Evolutionary conservation across 176 grass and related monocot species (phyloP).

Genomic region (Zoysia pacifica): DNA sequence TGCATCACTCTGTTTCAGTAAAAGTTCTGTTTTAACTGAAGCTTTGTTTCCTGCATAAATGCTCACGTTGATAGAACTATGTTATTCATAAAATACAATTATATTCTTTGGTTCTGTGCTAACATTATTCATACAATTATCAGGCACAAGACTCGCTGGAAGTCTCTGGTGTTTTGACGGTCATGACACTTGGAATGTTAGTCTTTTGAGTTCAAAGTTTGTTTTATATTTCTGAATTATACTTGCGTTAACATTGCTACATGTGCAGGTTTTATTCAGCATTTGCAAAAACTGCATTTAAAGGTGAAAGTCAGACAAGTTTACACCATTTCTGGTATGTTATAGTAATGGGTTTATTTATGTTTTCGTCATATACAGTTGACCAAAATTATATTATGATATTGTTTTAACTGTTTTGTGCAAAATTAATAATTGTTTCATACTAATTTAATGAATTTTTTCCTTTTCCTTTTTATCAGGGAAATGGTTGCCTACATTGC

Average conservation of each 20-base stretch:
- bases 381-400: neutral
- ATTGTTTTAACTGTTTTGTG: neutral
- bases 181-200: conserved; percentile 99
- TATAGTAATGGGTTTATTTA: too few relatives aligned
- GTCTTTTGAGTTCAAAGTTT: conserved; percentile 20
- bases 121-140: neutral
- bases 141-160: conserved; percentile 87
- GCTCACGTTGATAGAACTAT: too few relatives aligned
- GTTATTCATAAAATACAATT: neutral
- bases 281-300: conserved; percentile 97
- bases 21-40: too few relatives aligned
- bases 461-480: conserved; percentile 57
- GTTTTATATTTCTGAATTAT: conserved; percentile 22
- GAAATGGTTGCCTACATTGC: conserved; percentile 99
- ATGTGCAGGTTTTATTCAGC: conserved; percentile 89
- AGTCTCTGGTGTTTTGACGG: conserved; percentile 84
- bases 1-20: too few relatives aligned
- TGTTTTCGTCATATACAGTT: neutral
- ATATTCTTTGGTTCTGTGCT: neutral
- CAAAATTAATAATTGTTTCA: neutral
- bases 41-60: too few relatives aligned
- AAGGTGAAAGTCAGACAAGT: conserved; percentile 88
- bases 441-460: conserved; percentile 18
- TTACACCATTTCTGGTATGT: conserved; percentile 95
- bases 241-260: conserved; percentile 18